These are phyloP conservation scores for Sugiyamaella smithiae DNA, from an alignment of 805 yeast species.

Conservation along the genomic window DNA sequence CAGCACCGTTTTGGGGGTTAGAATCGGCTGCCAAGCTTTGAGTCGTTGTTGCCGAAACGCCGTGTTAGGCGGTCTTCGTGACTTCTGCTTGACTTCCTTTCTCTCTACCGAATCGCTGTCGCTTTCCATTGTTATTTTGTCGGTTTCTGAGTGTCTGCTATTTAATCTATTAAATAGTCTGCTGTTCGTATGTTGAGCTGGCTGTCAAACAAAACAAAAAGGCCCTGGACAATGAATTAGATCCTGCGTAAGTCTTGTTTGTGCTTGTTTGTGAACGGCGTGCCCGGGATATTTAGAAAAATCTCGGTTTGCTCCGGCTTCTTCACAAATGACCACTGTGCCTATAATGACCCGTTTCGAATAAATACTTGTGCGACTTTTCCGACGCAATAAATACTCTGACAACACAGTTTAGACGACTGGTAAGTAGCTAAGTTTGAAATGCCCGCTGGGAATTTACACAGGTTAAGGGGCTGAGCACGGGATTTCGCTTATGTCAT, in stretches of 20 bases:
- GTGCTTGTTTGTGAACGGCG: no score
- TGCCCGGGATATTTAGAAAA: no score
- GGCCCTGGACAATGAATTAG: no score
- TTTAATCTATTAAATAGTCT: no score
- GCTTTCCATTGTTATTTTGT: conserved; percentile 27
- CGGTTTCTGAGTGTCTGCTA: no score
- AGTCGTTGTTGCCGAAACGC: conserved; percentile 54
- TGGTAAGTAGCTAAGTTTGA: not conserved
- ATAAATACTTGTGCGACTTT: not conserved
- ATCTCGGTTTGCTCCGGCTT: no score
- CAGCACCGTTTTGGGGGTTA: conserved; percentile 86
- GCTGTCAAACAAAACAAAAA: no score
- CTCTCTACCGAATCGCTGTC: conserved; percentile 35
- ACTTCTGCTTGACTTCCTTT: conserved; percentile 35
- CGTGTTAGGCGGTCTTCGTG: conserved; percentile 42
- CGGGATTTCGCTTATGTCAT: not conserved
- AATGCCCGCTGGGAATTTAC: not conserved
- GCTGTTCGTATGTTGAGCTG: no score
- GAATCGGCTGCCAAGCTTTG: conserved; percentile 80
- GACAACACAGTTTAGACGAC: not conserved
- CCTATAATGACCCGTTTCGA: no score
- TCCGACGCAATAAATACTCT: not conserved
- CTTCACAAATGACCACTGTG: no score
- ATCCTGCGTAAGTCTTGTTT: no score
- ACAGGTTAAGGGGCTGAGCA: conserved; percentile 1